Percentiles rank a stretch among this genome's conserved stretches.
Evolutionary conservation across 208 protist species (phyloP).

Genomic region (Leishmania mexicana): DNA sequence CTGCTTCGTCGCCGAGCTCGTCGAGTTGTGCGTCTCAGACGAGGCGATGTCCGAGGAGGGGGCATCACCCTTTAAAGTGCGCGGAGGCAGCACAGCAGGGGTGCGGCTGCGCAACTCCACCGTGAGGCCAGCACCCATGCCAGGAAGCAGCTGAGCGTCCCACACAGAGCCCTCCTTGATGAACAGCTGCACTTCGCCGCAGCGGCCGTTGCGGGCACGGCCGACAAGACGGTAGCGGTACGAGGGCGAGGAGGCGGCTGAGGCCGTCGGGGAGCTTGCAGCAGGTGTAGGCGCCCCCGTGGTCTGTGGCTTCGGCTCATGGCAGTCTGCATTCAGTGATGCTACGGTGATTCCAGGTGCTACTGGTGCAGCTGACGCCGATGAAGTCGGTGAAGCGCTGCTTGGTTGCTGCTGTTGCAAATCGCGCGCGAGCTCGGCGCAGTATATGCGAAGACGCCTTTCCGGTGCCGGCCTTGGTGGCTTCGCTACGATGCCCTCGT

Average conservation of each 20-base stretch:
- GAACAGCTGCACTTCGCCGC: conserved; percentile 76
- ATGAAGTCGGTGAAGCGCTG: background rate
- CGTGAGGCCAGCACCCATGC: conserved; percentile 47
- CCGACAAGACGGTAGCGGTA: conserved; percentile 62
- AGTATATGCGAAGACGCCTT: conserved; percentile 1
- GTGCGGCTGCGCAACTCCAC: conserved; percentile 42
- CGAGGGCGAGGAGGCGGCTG: background rate
- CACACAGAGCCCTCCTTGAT: conserved; percentile 43
- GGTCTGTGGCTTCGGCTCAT: background rate
- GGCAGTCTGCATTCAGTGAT: background rate
- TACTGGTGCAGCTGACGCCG: background rate
- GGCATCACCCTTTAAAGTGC: background rate
- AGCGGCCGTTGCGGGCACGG: conserved; percentile 63
- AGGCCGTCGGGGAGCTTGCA: background rate
- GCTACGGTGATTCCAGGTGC: background rate
- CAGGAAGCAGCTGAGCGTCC: conserved; percentile 46
- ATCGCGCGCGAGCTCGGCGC: conserved; percentile 7
- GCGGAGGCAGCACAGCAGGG: background rate
- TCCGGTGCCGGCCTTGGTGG: background rate
- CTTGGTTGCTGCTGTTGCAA: conserved; percentile 3
- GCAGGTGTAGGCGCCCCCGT: background rate
- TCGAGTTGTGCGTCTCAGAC: background rate
- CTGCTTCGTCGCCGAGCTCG: background rate
- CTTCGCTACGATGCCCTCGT: conserved; percentile 12
- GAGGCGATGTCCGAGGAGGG: background rate